Conservation (phyloP, 1,284 basidiomycete genomes). For the Rhodotorula sp. region DNA sequence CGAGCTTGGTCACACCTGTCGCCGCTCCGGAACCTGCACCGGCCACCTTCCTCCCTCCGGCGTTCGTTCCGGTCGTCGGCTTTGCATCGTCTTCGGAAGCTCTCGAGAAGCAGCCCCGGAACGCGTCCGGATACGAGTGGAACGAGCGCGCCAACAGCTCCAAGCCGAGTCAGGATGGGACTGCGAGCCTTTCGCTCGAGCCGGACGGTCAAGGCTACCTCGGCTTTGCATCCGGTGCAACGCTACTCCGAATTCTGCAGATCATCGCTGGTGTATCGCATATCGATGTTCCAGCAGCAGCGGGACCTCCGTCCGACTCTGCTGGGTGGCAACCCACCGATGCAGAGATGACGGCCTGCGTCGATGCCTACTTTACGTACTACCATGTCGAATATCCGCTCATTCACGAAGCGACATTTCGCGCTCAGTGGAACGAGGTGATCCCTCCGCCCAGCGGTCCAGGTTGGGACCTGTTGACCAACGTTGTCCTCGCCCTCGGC, state of each 20-base stretch:
- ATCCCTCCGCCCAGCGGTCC: conserved; percentile 32
- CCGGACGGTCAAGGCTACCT: background rate
- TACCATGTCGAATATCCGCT: conserved; percentile 44
- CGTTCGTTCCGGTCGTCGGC: background rate
- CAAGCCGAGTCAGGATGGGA: background rate
- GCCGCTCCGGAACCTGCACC: background rate
- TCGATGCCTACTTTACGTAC: conserved; percentile 25
- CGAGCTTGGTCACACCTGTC: background rate
- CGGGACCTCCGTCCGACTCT: background rate
- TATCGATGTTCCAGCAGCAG: background rate
- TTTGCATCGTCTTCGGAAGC: background rate
- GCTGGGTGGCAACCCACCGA: background rate
- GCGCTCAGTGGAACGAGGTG: conserved; percentile 41
- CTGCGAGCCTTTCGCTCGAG: background rate
- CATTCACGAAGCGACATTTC: conserved; percentile 43
- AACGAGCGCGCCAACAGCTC: background rate
- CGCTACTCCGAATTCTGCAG: background rate
- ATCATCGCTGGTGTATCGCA: conserved; percentile 1
- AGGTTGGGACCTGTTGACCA: conserved; percentile 12
- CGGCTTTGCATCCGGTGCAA: background rate
- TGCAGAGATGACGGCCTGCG: background rate
- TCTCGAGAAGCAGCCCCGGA: background rate
- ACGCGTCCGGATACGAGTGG: background rate
- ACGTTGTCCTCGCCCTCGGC: conserved; percentile 40
- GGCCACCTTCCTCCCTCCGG: background rate